Conservation (phyloP, 352 stramenopile species). For the Phytophthora ohioensis region DNA sequence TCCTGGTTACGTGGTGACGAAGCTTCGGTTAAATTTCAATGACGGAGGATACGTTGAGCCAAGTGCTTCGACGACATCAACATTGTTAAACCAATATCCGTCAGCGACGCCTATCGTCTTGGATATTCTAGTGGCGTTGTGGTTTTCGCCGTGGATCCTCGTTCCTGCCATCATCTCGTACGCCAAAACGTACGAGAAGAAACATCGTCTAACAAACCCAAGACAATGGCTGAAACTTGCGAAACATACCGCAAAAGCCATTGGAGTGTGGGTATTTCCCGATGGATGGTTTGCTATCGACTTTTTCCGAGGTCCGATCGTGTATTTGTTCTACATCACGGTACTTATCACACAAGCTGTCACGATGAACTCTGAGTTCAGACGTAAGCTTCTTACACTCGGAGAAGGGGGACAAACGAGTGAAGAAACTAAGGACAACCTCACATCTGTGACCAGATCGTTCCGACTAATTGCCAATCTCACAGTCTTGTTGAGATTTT, state of each 20-base stretch:
- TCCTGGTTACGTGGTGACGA: conserved; percentile 42
- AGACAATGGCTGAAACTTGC: conserved; percentile 26
- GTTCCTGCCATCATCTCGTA: conserved; percentile 27
- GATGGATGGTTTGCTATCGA: conserved; percentile 47
- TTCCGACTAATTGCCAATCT: conserved; percentile 45
- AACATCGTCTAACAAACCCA: conserved; percentile 1
- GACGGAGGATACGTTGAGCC: conserved; percentile 46
- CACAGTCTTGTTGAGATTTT: conserved; percentile 43
- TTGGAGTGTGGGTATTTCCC: conserved; percentile 46
- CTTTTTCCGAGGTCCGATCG: conserved; percentile 27
- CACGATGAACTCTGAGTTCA: conserved; percentile 49
- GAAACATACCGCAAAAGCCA: conserved; percentile 30
- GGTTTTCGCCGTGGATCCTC: conserved; percentile 40
- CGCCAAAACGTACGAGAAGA: conserved; percentile 20
- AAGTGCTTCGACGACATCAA: conserved; percentile 36
- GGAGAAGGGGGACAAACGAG: conserved; percentile 39
- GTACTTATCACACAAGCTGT: conserved; percentile 50
- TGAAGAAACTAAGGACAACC: conserved; percentile 18
- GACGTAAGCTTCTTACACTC: conserved; percentile 50
- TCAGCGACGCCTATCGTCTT: conserved; percentile 16
- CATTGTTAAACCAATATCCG: conserved; percentile 35
- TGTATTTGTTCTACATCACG: conserved; percentile 53
- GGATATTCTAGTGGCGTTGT: conserved; percentile 31
- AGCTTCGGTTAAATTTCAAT: conserved; percentile 47
- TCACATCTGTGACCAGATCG: conserved; percentile 27